Percentiles rank a stretch among this genome's conserved stretches.
Evolutionary conservation across 192 early-diverging fungal species (phyloP).

Genomic region (Coemansia sp.): DNA sequence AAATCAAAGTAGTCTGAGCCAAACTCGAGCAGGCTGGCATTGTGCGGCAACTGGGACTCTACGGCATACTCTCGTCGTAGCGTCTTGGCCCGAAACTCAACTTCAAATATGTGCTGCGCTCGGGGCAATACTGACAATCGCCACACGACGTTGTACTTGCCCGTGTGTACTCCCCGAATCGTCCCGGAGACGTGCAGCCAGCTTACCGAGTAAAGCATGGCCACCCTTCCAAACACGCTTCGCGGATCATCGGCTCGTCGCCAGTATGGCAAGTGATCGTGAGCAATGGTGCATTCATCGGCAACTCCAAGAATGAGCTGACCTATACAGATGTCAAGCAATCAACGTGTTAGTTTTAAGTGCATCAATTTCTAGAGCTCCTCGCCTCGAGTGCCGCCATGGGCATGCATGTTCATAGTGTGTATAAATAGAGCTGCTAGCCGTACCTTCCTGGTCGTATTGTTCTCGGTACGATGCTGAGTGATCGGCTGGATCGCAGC

Average conservation of each 20-base stretch:
- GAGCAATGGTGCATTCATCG: slow-evolving; percentile 27
- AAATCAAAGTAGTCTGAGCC: slow-evolving; percentile 51
- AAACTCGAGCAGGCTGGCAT: slow-evolving; percentile 26
- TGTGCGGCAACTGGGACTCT: slow-evolving; percentile 25
- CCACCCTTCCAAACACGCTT: slow-evolving; percentile 29
- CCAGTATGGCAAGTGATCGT: slow-evolving; percentile 34
- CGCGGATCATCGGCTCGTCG: slow-evolving; percentile 16
- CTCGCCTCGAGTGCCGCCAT: background rate
- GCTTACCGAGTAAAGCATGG: slow-evolving; percentile 26
- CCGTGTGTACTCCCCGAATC: slow-evolving; percentile 28
- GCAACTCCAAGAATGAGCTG: slow-evolving; percentile 18
- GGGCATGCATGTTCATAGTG: background rate
- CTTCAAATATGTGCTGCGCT: slow-evolving; percentile 28
- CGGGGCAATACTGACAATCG: slow-evolving; percentile 30
- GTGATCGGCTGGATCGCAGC: background rate
- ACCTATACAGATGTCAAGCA: slow-evolving; percentile 2
- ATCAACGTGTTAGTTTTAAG: background rate
- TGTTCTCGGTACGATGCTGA: slow-evolving; percentile 11
- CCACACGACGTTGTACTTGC: slow-evolving; percentile 38
- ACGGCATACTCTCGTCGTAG: background rate
- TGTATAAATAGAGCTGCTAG: background rate
- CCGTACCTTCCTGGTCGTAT: slow-evolving; percentile 24
- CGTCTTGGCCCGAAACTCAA: slow-evolving; percentile 23
- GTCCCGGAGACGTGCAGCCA: slow-evolving; percentile 36
- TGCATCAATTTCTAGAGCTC: too few species aligned